Conservation (phyloP, 2,329 filamentous ascomycete species). For the Calonectria fujianensis region DNA sequence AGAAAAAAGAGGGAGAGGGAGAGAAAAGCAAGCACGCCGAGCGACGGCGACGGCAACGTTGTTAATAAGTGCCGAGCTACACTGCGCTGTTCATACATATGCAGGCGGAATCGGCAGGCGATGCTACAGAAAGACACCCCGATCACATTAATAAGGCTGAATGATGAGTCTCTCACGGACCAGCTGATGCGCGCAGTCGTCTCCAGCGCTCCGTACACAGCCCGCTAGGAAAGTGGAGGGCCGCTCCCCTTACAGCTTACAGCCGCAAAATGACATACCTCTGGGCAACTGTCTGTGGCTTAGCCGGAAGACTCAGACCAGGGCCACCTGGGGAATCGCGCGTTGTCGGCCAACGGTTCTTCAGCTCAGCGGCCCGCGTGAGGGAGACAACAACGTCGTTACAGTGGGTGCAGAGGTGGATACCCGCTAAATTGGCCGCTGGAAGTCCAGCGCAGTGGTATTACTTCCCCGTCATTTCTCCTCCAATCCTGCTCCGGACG, state of each 20-base stretch:
- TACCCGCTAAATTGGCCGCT: constrained; percentile 21
- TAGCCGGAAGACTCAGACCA: background rate
- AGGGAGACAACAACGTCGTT: constrained; percentile 18
- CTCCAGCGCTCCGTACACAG: constrained; percentile 9
- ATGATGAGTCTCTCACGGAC: constrained; percentile 20
- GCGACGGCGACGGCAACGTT: background rate
- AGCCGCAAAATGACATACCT: constrained; percentile 31
- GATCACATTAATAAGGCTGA: constrained; percentile 9
- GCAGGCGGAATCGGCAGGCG: constrained; percentile 22
- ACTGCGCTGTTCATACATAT: constrained; percentile 9
- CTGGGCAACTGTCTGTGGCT: constrained; percentile 16
- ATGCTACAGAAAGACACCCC: constrained; percentile 2
- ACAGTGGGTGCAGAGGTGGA: constrained; percentile 26
- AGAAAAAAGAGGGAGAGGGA: constrained; percentile 8
- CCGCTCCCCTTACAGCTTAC: constrained; percentile 22
- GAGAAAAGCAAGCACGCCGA: constrained; percentile 3
- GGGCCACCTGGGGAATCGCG: constrained; percentile 7
- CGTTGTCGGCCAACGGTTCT: constrained; percentile 11
- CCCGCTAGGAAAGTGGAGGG: constrained; percentile 25
- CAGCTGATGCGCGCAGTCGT: constrained; percentile 22
- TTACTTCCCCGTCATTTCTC: constrained; percentile 1
- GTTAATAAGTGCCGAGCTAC: constrained; percentile 10
- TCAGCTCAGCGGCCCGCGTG: constrained; percentile 23
- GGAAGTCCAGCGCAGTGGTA: constrained; percentile 1
- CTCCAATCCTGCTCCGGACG: constrained; percentile 1